Evolutionary conservation across 257 asterid species (phyloP).

Genomic region (Asclepias syriaca): DNA sequence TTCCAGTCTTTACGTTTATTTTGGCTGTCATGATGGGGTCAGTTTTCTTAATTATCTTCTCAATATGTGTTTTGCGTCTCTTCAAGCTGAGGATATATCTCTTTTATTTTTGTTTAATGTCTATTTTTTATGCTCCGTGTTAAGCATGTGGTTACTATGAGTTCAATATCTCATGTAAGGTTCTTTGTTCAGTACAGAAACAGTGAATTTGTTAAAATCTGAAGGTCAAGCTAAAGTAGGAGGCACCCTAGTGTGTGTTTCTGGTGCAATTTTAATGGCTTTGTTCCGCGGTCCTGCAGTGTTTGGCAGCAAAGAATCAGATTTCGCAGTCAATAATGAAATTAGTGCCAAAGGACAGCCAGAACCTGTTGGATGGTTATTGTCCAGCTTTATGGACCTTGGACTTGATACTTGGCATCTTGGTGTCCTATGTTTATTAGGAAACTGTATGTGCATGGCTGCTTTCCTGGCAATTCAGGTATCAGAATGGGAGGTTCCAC

Average conservation of each 20-base stretch:
- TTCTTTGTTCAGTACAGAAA: conserved; percentile 83
- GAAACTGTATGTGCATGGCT: conserved; percentile 95
- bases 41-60: conserved; percentile 29
- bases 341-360: conserved; percentile 83
- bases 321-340: conserved; percentile 44
- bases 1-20: conserved; percentile 92
- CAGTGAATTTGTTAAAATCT: conserved; percentile 50
- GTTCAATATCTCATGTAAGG: conserved; percentile 23
- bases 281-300: conserved; percentile 81
- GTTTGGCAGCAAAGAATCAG: conserved; percentile 62
- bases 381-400: conserved; percentile 50
- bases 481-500: too few relatives aligned
- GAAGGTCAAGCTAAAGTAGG: conserved; percentile 94
- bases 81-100: neutral
- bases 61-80: neutral
- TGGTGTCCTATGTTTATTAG: conserved; percentile 84
- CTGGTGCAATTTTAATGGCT: conserved; percentile 88
- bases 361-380: conserved; percentile 71
- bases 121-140: neutral
- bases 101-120: conserved; percentile 7
- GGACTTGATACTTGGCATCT: conserved; percentile 84
- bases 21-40: conserved; percentile 91
- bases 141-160: neutral
- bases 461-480: conserved; percentile 76
- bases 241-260: conserved; percentile 82